These are phyloP conservation scores for Francoa sonchifolia DNA, from an alignment of 441 rosid genomes.

Conservation along the genomic window DNA sequence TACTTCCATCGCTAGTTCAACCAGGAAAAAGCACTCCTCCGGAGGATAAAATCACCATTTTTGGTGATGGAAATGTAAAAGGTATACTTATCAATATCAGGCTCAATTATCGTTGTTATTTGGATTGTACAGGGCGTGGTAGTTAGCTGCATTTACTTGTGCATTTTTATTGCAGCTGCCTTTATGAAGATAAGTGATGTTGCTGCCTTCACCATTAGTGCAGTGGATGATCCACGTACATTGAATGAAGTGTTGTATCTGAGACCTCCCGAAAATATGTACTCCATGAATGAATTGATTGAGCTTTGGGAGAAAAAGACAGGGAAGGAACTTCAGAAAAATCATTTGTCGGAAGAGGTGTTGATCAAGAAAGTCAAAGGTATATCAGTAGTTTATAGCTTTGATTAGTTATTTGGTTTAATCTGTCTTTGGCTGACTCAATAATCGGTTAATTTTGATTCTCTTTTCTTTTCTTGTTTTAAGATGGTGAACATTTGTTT, in stretches of 20 bases:
- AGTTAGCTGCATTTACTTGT: constrained; percentile 1
- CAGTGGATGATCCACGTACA: constrained; percentile 43
- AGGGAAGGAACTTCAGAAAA: constrained; percentile 30
- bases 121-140: background rate
- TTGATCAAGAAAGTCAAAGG: constrained; percentile 39
- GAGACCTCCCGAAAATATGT: constrained; percentile 41
- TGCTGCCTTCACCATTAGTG: constrained; percentile 39
- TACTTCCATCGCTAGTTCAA: constrained; percentile 46
- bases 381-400: no score
- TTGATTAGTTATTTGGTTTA: no score
- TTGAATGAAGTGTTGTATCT: constrained; percentile 37
- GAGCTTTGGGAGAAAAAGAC: constrained; percentile 47
- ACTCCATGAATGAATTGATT: constrained; percentile 40
- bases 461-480: background rate
- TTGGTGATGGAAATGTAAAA: constrained; percentile 42
- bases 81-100: constrained; percentile 18
- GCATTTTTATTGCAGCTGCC: constrained; percentile 29
- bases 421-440: no score
- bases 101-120: background rate
- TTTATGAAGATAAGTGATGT: constrained; percentile 39
- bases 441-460: no score
- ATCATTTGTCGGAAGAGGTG: constrained; percentile 28
- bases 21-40: constrained; percentile 41
- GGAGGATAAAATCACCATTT: constrained; percentile 36
- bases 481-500: background rate